Percentiles rank a stretch among this genome's conserved stretches.
Conservation (phyloP, 805 yeast genomes). For the Middelhovenomyces tepae region DNA sequence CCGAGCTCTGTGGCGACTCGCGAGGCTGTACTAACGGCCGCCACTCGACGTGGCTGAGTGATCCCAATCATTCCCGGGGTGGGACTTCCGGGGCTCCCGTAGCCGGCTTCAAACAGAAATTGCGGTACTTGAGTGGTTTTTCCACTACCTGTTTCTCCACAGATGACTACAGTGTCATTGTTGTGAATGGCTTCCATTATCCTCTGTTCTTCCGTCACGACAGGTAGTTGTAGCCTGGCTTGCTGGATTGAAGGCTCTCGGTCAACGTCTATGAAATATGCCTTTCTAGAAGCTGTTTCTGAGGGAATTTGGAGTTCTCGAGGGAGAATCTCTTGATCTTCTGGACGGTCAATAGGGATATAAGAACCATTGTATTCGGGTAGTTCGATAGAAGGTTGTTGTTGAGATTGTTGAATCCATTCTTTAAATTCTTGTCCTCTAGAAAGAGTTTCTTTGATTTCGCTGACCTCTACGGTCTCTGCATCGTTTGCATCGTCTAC, state of each 20-base stretch:
- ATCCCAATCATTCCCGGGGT: constrained; percentile 93
- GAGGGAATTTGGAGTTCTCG: constrained; percentile 54
- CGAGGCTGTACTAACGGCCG: constrained; percentile 75
- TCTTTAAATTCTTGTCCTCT: constrained; percentile 63
- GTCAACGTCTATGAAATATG: constrained; percentile 58
- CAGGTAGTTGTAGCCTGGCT: constrained; percentile 70
- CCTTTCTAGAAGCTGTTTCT: constrained; percentile 44
- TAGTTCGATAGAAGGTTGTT: constrained; percentile 45
- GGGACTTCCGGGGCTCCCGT: constrained; percentile 51
- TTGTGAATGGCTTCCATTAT: constrained; percentile 95
- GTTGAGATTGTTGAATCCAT: constrained; percentile 76
- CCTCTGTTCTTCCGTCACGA: constrained; percentile 78
- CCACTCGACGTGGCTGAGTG: constrained; percentile 88
- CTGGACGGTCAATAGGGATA: constrained; percentile 50
- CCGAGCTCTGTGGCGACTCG: constrained; percentile 78
- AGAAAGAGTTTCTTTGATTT: no score
- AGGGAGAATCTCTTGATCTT: constrained; percentile 64
- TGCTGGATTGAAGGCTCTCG: constrained; percentile 60
- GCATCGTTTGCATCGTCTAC: constrained; percentile 25
- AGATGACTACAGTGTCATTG: constrained; percentile 79
- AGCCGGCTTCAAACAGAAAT: constrained; percentile 87
- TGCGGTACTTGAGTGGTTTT: constrained; percentile 98
- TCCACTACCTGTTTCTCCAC: constrained; percentile 99
- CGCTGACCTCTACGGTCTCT: no score
- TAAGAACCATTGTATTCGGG: constrained; percentile 44